These are phyloP conservation scores for Silene noctiflora DNA, from an alignment of 179 eudicot genomes.

Conservation along the genomic window DNA sequence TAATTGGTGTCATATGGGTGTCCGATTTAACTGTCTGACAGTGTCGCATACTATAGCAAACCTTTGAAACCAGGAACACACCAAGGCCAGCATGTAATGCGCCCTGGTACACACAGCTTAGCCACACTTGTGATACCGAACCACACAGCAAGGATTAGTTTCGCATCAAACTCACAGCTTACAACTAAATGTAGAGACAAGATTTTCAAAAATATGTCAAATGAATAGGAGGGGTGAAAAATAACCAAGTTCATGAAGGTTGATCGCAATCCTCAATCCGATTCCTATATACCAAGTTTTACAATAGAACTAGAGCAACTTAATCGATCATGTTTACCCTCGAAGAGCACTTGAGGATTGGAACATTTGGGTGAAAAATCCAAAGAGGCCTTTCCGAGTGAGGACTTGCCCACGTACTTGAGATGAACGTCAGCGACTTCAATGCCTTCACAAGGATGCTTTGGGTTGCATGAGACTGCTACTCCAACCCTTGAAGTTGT, in stretches of 20 bases:
- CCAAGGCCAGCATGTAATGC: no score
- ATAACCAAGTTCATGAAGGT: not conserved
- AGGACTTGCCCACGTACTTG: slow-evolving; percentile 8
- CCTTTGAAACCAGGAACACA: no score
- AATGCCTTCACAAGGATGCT: slow-evolving; percentile 11
- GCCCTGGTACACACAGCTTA: no score
- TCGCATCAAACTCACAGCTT: no score
- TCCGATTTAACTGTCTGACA: no score
- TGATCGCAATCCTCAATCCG: not conserved
- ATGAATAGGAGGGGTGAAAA: no score
- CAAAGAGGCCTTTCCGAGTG: not conserved
- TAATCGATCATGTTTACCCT: slow-evolving; percentile 7
- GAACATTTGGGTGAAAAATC: not conserved
- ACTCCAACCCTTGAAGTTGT: slow-evolving; percentile 7
- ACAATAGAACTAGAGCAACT: not conserved
- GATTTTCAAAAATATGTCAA: no score
- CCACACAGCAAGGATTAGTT: no score
- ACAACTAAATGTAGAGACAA: no score
- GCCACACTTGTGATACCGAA: no score
- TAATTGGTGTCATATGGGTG: no score
- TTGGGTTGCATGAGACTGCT: slow-evolving; percentile 12
- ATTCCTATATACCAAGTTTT: not conserved
- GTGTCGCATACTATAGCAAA: no score
- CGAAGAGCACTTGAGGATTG: slow-evolving; percentile 2
- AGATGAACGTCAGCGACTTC: not conserved